phyloP scores from a whole-genome alignment of 306 rosid species.

The Rubus parviflorus region DNA sequence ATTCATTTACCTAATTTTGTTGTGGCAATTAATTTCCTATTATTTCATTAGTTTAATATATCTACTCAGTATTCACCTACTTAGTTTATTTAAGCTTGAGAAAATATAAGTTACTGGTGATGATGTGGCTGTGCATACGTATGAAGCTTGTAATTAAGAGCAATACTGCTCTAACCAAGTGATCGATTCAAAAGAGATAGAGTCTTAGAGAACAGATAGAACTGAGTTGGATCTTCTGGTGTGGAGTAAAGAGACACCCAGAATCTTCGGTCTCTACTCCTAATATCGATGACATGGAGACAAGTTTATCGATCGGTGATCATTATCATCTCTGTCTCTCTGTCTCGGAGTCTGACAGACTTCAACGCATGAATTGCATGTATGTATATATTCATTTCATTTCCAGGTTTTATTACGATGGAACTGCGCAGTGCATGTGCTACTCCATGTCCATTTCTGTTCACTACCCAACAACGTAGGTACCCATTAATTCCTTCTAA shows the following conservation, averaged over 20 bases:
- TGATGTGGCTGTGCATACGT: not conserved
- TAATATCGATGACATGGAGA: not conserved
- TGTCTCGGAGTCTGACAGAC: not conserved
- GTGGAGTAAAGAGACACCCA: constrained; percentile 7
- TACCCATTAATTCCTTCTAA: too few species aligned
- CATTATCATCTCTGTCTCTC: not conserved
- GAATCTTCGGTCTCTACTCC: constrained; percentile 4
- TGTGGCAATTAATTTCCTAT: too few species aligned
- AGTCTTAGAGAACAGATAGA: too few species aligned
- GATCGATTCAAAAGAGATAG: not conserved
- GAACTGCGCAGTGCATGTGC: not conserved
- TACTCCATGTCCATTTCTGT: too few species aligned
- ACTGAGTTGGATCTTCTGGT: too few species aligned
- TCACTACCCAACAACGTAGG: too few species aligned
- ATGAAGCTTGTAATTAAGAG: not conserved
- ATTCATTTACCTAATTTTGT: too few species aligned
- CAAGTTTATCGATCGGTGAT: not conserved
- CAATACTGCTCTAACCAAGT: not conserved
- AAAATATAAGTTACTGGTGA: not conserved
- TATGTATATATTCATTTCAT: not conserved
- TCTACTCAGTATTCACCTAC: too few species aligned
- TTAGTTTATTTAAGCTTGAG: too few species aligned
- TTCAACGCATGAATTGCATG: not conserved
- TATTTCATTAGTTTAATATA: too few species aligned
- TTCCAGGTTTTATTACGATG: not conserved